phyloP scores from a whole-genome alignment of 306 rosid species.

The Cucurbita argyrosperma region DNA sequence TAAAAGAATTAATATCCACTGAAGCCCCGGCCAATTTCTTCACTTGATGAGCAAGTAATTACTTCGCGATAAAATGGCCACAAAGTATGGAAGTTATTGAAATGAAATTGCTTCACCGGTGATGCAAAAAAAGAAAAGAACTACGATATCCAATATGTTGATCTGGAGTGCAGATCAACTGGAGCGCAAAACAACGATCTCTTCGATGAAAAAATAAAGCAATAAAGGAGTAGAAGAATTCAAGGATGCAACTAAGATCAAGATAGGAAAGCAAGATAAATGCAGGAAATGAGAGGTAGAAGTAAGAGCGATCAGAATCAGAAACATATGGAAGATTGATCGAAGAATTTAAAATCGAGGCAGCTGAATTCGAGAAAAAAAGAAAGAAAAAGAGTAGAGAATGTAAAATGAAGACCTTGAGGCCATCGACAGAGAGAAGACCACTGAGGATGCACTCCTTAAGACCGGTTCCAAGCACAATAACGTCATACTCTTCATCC shows the following conservation, averaged over 20 bases:
- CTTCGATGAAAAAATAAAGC: not conserved
- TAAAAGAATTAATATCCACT: not conserved
- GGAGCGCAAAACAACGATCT: not conserved
- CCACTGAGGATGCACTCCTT: slow-evolving; percentile 98
- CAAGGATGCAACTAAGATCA: not conserved
- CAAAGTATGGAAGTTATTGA: not conserved
- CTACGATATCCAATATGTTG: not conserved
- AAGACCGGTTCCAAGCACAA: slow-evolving; percentile 86
- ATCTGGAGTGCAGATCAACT: not conserved
- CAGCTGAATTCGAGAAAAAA: not conserved
- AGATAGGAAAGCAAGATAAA: not conserved
- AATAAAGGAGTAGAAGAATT: not conserved
- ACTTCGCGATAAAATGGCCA: not conserved
- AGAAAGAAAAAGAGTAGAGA: not conserved
- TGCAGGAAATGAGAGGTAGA: not conserved
- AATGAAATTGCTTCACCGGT: not conserved
- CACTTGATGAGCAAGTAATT: not conserved
- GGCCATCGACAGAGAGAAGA: slow-evolving; percentile 98
- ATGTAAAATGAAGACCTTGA: slow-evolving; percentile 39
- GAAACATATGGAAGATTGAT: not conserved
- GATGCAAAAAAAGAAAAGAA: too few relatives aligned
- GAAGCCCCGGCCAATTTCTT: not conserved
- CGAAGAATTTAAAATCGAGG: not conserved
- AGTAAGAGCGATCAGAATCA: not conserved
- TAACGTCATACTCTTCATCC: slow-evolving; percentile 92